Evolutionary conservation across 495 filamentous ascomycete genomes (phyloP), one percentile per base, ranked within the genome.

Genomic region (Trichoderma virens): DNA sequence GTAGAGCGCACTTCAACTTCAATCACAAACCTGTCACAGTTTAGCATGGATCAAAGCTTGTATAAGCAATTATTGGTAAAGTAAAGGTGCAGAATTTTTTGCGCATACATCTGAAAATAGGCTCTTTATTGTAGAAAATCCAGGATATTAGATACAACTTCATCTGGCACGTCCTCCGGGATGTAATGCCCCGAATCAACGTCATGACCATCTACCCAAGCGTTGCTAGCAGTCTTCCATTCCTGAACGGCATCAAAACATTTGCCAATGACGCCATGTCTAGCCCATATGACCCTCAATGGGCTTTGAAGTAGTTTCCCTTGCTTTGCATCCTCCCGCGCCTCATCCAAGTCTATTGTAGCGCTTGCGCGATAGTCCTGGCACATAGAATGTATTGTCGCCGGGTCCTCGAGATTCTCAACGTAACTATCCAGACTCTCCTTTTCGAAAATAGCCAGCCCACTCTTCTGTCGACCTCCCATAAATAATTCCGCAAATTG

Each of bases 151-250:
- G 56, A 68, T 23, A 72, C 32, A 32, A 79, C 20, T 27, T 62
- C 71, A 64, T 75, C 72, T 14, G 76, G 76, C 30, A 59, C 59
- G 62, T 78, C 72, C 63, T 78, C 76, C 8, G 76, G 72, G 56
- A 79, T 75, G 67, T 74, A 79, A 70, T 79, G 76, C n/a, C 76
- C 76, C 41, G 66, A 68, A 63, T 76, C 70, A 60, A 78, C 62
- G 8, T 27, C 64, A 59, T 70, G 66, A 18, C 74, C 73, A 34
- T 68, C 68, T 13, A 75, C 69, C 23, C 43, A 67, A 34, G 62
- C 68, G 13, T 62, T 64, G 54, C 66, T 64, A 32, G 78, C 76
- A 34, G 62, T 60, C 56, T 64, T 69, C 76, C 76, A 79, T 43
- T 77, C 74, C 25, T 18, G 61, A 60, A 73, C 32, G 16, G 68